Base-by-base conservation (phyloP, 345 rosid species). In the Murraya paniculata region DNA sequence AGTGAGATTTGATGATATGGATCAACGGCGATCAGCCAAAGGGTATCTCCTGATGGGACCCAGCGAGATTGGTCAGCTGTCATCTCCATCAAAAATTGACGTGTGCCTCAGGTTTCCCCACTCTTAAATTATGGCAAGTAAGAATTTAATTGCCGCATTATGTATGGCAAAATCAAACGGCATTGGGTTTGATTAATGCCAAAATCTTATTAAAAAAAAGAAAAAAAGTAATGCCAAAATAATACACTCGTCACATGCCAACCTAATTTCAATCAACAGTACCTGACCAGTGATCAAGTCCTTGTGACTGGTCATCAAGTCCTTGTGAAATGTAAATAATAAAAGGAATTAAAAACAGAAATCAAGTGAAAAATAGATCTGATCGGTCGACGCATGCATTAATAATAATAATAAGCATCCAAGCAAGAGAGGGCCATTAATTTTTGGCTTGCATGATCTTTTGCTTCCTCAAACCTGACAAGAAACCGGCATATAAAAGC, bases 91-190 rank as follows among this genome's bases (percentile, higher is more conserved):
- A 78, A 62, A 66, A 7, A 45, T 45, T 80, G 87, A 78, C 84
- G 82, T 80, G 81, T 74, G 83, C 82, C 80, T 82, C 71, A 45
- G 81, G 82, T 73, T 83, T 84, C 73, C 83, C 64, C 81, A 39
- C 77, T 72, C 84, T 80, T 75, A 72, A 82, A 82, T 82, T 81
- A 84, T 86, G 77, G 79, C 81, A 22, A 76, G 31, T 59, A 50
- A 39, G 85, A 86, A 85, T 67, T 71, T 71, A 39, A 66, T 75
- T 56, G 72, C 61, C 33, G 18, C 57, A 10, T 25, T n/a, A 2
- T 28, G 68, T 31, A 64, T 33, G 45, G 35, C 78, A 80, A 78
- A 75, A 80, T 78, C 77, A 71, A 70, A 66, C 79, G 74, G 21
- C 57, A 61, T 81, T 78, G 68, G 79, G 81, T 77, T 85, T 71